A percentile compares a stretch with the other conserved stretches of the same genome.
Evolutionary conservation across 805 yeast species (phyloP).

Genomic region (Teunomyces kruisii): DNA sequence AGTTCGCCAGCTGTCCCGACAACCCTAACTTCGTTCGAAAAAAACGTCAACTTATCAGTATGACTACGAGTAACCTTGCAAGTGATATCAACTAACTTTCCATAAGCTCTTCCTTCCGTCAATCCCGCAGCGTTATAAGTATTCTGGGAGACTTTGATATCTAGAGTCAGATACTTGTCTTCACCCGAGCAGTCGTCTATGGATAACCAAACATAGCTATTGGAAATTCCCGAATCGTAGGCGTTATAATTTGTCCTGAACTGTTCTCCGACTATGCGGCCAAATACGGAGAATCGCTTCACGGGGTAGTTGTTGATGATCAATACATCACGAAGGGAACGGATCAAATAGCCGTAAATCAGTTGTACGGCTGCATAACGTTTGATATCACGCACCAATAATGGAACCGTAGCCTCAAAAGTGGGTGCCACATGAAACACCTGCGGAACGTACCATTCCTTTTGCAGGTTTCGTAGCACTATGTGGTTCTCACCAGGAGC

Average conservation of each 20-base stretch:
- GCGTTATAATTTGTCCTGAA: constrained; percentile 1
- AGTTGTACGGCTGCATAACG: constrained; percentile 6
- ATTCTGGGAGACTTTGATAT: constrained; percentile 16
- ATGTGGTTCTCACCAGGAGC: constrained; percentile 37
- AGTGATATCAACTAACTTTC: constrained; percentile 23
- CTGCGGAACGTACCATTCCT: constrained; percentile 32
- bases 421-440: constrained; percentile 34
- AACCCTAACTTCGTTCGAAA: constrained; percentile 6
- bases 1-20: constrained; percentile 19
- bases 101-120: constrained; percentile 17
- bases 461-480: constrained; percentile 23
- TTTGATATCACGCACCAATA: constrained; percentile 32
- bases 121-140: constrained; percentile 15
- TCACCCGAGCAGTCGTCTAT: constrained; percentile 38
- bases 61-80: constrained; percentile 14
- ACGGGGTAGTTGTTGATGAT: constrained; percentile 38
- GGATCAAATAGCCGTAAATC: constrained; percentile 6
- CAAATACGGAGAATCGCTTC: constrained; percentile 20
- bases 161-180: constrained; percentile 21
- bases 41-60: neutral
- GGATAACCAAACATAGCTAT: constrained; percentile 12
- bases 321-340: constrained; percentile 5
- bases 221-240: neutral
- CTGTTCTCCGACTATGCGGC: constrained; percentile 21
- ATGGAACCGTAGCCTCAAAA: constrained; percentile 17